Conservation (phyloP, 148 eudicot species). For the Mesembryanthemum crystallinum region DNA sequence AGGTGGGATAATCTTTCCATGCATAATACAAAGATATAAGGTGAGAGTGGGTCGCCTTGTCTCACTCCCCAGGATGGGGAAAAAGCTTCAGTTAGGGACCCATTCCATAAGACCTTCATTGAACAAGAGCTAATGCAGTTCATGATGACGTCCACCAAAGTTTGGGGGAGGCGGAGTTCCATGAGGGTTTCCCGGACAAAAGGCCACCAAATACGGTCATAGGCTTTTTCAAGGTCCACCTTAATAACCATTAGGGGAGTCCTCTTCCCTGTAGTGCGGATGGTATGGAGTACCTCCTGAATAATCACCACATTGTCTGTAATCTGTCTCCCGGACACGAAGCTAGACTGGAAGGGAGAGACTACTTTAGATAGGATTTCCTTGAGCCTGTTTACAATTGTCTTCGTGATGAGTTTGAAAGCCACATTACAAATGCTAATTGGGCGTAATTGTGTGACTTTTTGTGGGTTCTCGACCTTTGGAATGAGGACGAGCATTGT, state of each 20-base stretch:
- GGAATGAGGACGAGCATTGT: neutral
- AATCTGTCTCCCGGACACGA: neutral
- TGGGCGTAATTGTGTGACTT: neutral
- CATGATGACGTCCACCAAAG: too few species aligned
- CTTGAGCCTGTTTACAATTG: neutral
- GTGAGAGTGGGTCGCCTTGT: slow-evolving; percentile 4
- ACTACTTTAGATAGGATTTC: neutral
- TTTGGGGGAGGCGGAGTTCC: too few species aligned
- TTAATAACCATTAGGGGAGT: too few species aligned
- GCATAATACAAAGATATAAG: slow-evolving; percentile 4
- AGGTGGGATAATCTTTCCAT: neutral
- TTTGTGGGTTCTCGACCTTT: neutral
- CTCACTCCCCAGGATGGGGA: neutral
- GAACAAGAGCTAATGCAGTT: neutral
- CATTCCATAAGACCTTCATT: neutral
- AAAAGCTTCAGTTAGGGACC: neutral
- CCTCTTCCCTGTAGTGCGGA: neutral
- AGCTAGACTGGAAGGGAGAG: neutral
- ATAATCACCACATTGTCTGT: neutral
- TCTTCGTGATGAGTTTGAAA: neutral
- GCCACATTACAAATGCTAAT: neutral
- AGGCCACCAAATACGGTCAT: too few species aligned
- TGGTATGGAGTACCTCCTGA: neutral
- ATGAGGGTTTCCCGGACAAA: too few species aligned
- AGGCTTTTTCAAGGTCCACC: too few species aligned